Conservation (phyloP, 140 eudicot species). For the Ambrosia hybrid region DNA sequence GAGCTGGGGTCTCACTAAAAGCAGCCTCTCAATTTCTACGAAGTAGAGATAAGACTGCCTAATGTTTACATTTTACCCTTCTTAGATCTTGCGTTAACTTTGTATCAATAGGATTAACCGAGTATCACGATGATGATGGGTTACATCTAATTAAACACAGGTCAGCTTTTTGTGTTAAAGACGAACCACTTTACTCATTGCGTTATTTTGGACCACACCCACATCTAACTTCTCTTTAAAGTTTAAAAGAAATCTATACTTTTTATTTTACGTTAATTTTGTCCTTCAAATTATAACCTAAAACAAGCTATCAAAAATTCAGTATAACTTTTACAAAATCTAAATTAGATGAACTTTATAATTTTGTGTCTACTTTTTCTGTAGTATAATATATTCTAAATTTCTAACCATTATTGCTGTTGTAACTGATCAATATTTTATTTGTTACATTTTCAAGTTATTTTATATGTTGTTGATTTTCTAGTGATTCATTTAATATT, state of each 20-base stretch:
- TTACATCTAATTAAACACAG: too few relatives aligned
- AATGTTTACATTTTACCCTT: too few relatives aligned
- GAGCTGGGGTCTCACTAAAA: too few relatives aligned
- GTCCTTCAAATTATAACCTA: neutral
- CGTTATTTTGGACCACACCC: neutral
- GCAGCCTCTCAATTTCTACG: too few relatives aligned
- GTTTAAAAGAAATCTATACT: neutral
- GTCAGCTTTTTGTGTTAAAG: too few relatives aligned
- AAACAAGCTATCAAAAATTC: neutral
- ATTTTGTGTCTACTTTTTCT: neutral
- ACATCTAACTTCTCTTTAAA: neutral
- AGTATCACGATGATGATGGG: too few relatives aligned
- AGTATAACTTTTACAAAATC: neutral
- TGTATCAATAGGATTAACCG: too few relatives aligned
- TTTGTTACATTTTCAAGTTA: neutral
- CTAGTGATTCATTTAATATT: neutral
- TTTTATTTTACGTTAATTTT: too few relatives aligned
- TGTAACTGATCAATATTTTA: neutral
- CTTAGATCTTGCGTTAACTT: too few relatives aligned
- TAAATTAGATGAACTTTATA: neutral
- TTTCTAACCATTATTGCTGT: neutral
- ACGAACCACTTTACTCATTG: neutral
- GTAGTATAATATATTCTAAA: neutral
- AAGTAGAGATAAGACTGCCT: too few relatives aligned
- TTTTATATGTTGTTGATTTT: neutral